Evolutionary conservation across 2,329 filamentous ascomycete species (phyloP), one percentile per base, ranked within the genome.

Genomic region (Botrytis galanthina): DNA sequence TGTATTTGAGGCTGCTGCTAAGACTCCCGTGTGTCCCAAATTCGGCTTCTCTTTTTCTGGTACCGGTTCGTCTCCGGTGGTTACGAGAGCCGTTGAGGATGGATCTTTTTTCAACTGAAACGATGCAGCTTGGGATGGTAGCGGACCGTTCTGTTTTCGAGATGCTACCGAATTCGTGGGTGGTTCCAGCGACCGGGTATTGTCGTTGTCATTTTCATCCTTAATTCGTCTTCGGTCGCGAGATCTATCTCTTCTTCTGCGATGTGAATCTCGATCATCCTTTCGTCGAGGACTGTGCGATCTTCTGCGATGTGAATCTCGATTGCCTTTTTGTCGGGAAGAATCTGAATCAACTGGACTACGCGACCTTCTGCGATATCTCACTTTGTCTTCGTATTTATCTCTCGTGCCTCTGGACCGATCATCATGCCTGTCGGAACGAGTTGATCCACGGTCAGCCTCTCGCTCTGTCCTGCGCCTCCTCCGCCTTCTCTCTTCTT

Each of bases 1-100:
- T 2, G 89, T 85, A 81, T 99, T 98, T 70, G 94, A 94, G 76
- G 94, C 94, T 62, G 94, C 93, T 4, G 96, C 96, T 29, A 99
- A 86, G 12, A 92, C 86, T 42, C 96, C 96, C 0, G 94, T 94
- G 48, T 87, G 89, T 32, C 88, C 89, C 82, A 92, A 97, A 82
- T 98, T 99, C 59, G 95, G 93, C 82, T 94, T 95, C 81, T 98
- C 91, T 80, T 96, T 95, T 74, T 92, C 90, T 75, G 87, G 85
- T 64, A 85, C 83, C 10, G 86, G 83, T 69, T 84, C 82, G 35
- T 84, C 85, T 64, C 73, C 78, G 39, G 75, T 76, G 10, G 74
- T 70, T 42, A 77, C 77, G 2, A 80, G 63, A 20, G 77, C 76
- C 29, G 61, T 75, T 16, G 77, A 76, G 12, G 77, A 76, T 14